phyloP scores from a whole-genome alignment of 2,329 filamentous ascomycete genomes.

The Salinomyces thailandicus region DNA sequence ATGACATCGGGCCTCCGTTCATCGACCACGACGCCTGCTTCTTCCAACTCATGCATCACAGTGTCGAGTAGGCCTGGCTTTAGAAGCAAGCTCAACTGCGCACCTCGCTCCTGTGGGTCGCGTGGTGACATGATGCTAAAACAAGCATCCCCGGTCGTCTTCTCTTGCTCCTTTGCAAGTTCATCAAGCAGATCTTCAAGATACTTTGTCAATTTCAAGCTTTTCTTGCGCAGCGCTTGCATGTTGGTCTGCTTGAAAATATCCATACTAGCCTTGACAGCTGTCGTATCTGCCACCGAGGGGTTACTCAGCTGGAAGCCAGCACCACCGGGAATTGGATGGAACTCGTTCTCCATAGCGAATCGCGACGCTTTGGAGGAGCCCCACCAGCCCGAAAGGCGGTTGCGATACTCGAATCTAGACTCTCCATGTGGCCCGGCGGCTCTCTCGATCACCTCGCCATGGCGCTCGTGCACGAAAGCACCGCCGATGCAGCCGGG shows the following conservation, averaged over 20 bases:
- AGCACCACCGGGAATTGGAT: constrained; percentile 64
- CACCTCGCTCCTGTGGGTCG: constrained; percentile 58
- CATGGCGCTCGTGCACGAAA: constrained; percentile 70
- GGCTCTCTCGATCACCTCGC: constrained; percentile 36
- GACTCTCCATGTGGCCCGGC: constrained; percentile 21
- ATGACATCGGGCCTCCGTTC: constrained; percentile 80
- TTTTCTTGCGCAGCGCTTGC: constrained; percentile 57
- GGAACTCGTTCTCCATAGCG: constrained; percentile 71
- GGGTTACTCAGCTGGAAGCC: constrained; percentile 84
- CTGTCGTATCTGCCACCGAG: constrained; percentile 64
- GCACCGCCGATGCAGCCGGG: constrained; percentile 70
- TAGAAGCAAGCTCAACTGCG: constrained; percentile 67
- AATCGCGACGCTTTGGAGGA: constrained; percentile 67
- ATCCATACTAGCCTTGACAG: constrained; percentile 61
- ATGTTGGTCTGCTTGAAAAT: constrained; percentile 66
- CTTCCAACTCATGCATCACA: constrained; percentile 53
- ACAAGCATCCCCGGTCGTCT: constrained; percentile 3
- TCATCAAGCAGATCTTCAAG: constrained; percentile 54
- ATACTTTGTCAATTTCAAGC: constrained; percentile 63
- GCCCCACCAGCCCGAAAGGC: constrained; percentile 81
- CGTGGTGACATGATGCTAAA: constrained; percentile 58
- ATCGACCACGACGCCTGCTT: constrained; percentile 64
- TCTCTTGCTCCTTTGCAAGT: constrained; percentile 9
- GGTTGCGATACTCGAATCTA: constrained; percentile 45
- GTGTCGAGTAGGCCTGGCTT: constrained; percentile 58